Conservation (phyloP, 768 basidiomycete species). For the Mycena galericulata region DNA sequence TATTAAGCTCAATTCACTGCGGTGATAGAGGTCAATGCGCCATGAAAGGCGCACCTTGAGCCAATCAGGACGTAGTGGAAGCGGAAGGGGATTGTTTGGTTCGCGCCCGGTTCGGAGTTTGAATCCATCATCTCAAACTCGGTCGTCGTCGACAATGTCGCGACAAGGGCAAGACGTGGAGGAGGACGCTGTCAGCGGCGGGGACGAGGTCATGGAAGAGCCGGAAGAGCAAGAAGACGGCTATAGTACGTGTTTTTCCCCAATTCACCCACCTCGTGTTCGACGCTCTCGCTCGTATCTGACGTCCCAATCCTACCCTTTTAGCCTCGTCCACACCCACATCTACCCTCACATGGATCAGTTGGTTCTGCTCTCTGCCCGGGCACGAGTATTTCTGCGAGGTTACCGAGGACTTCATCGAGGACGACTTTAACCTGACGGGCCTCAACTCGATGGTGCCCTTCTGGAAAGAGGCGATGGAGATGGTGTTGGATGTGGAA, state of each 20-base stretch:
- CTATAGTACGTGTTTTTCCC: slow-evolving; percentile 73
- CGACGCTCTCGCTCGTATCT: slow-evolving; percentile 15
- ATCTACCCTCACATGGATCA: slow-evolving; percentile 94
- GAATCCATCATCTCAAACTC: not conserved
- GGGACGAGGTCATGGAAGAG: slow-evolving; percentile 87
- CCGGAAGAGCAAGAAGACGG: slow-evolving; percentile 81
- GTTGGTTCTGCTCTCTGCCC: slow-evolving; percentile 95
- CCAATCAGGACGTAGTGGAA: too few relatives aligned
- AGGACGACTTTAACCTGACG: slow-evolving; percentile 99
- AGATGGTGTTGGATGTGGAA: slow-evolving; percentile 99
- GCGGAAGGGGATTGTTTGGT: not conserved
- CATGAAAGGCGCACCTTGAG: too few relatives aligned
- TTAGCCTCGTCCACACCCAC: slow-evolving; percentile 92
- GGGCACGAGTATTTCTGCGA: slow-evolving; percentile 99
- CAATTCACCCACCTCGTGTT: slow-evolving; percentile 35
- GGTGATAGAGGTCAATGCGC: too few relatives aligned
- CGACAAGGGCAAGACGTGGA: slow-evolving; percentile 67
- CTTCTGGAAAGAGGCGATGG: slow-evolving; percentile 99
- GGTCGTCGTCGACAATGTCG: slow-evolving; percentile 48
- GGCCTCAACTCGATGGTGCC: slow-evolving; percentile 96
- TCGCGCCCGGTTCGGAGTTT: slow-evolving; percentile 4
- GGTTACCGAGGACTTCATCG: slow-evolving; percentile 98
- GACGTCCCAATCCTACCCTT: slow-evolving; percentile 36
- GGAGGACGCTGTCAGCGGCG: slow-evolving; percentile 73
- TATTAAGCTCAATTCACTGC: too few relatives aligned